Evolutionary conservation across 495 filamentous ascomycete genomes (phyloP).

Genomic region (Haplographium delicatum): DNA sequence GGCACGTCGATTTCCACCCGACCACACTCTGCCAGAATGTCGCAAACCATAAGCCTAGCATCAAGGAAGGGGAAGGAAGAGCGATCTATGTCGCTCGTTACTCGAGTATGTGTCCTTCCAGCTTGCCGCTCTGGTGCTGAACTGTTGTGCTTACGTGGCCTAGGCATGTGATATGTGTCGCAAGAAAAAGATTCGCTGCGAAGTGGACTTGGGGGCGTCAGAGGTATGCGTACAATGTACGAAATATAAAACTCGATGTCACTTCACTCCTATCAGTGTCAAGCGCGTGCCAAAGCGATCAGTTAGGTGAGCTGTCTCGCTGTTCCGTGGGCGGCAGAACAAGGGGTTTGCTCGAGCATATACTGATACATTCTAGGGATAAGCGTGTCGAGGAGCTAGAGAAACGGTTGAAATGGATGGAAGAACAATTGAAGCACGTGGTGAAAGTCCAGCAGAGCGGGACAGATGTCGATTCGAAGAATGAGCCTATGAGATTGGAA

Average conservation of each 20-base stretch:
- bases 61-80: too few species aligned
- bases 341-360: too few species aligned
- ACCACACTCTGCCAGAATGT: too few species aligned
- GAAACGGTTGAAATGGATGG: conserved; percentile 92
- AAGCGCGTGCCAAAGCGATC: conserved; percentile 94
- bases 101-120: too few species aligned
- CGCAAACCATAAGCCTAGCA: too few species aligned
- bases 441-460: conserved; percentile 4
- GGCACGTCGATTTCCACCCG: too few species aligned
- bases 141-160: too few species aligned
- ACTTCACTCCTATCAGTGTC: conserved; percentile 95
- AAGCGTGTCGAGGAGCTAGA: conserved; percentile 97
- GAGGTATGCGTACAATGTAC: conserved; percentile 90
- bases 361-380: conserved; percentile 43
- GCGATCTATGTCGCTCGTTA: too few species aligned
- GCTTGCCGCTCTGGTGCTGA: too few species aligned
- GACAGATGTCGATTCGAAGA: neutral
- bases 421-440: conserved; percentile 62
- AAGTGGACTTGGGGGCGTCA: too few species aligned
- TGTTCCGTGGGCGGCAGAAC: conserved; percentile 5
- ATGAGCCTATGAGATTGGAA: neutral
- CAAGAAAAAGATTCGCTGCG: conserved; percentile 99
- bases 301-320: conserved; percentile 41
- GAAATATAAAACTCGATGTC: conserved; percentile 95
- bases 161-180: conserved; percentile 99